Evolutionary conservation across 768 basidiomycete species (phyloP).

Genomic region (Omphalotus guepiniiformis): DNA sequence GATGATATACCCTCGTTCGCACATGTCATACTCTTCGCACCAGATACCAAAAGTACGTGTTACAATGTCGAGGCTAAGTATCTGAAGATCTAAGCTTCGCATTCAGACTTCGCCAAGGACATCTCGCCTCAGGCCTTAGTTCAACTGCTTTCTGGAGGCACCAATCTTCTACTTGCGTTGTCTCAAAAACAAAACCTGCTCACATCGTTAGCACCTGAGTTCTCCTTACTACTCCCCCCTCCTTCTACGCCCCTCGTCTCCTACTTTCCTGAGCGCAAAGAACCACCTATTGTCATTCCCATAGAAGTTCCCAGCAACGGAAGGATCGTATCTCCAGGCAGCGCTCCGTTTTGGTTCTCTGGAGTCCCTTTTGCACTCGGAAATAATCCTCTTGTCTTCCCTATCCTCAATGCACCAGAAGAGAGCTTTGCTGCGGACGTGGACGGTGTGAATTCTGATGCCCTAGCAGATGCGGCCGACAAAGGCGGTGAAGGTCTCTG

Average conservation of each 20-base stretch:
- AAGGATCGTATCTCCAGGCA: constrained; percentile 29
- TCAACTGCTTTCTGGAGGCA: constrained; percentile 58
- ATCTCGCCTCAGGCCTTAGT: constrained; percentile 81
- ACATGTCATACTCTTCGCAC: constrained; percentile 84
- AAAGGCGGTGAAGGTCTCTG: constrained; percentile 76
- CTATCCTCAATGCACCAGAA: constrained; percentile 73
- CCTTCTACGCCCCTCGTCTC: constrained; percentile 81
- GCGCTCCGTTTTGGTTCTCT: constrained; percentile 70
- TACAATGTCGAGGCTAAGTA: background rate
- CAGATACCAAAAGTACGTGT: constrained; percentile 73
- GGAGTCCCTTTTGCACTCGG: constrained; percentile 63
- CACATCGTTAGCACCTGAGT: constrained; percentile 81
- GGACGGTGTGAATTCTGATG: constrained; percentile 54
- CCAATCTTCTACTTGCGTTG: constrained; percentile 83
- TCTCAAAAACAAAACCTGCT: constrained; percentile 73
- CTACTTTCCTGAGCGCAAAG: constrained; percentile 75
- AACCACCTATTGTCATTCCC: constrained; percentile 61
- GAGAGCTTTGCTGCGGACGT: constrained; percentile 76
- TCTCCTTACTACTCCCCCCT: constrained; percentile 84
- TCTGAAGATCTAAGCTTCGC: constrained; percentile 6
- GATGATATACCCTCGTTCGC: constrained; percentile 74
- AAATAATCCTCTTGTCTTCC: constrained; percentile 74
- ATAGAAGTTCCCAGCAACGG: constrained; percentile 41
- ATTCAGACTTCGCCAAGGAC: constrained; percentile 63
- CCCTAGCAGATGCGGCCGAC: constrained; percentile 65